Evolutionary conservation across 106 monocot genomes (phyloP).

Genomic region (Hemerocallis citrina): DNA sequence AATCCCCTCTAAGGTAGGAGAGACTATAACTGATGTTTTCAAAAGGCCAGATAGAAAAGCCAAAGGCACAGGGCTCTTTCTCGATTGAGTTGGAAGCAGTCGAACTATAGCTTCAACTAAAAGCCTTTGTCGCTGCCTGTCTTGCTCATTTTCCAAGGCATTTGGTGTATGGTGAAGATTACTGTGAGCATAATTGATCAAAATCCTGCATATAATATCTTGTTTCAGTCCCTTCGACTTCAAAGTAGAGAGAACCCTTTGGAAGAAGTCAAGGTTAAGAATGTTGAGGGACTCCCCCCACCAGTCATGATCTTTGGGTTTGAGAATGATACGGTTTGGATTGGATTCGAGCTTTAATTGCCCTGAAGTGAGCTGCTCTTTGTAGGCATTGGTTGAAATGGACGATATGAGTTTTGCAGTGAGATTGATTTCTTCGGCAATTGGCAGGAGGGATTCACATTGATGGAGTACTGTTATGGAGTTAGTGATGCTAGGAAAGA

Average conservation of each 20-base stretch:
- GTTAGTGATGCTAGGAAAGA: slow-evolving; percentile 42
- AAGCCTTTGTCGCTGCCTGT: slow-evolving; percentile 27
- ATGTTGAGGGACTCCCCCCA: slow-evolving; percentile 50
- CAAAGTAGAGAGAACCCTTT: slow-evolving; percentile 48
- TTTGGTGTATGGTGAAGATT: slow-evolving; percentile 33
- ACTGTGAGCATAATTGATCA: slow-evolving; percentile 66
- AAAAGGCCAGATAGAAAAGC: slow-evolving; percentile 72
- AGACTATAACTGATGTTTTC: slow-evolving; percentile 41
- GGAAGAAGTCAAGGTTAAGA: slow-evolving; percentile 73
- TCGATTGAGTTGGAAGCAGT: slow-evolving; percentile 66
- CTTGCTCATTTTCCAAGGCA: slow-evolving; percentile 23
- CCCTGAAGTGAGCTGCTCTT: slow-evolving; percentile 61
- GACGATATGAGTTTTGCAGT: slow-evolving; percentile 32
- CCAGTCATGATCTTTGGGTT: slow-evolving; percentile 41
- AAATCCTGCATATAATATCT: slow-evolving; percentile 50
- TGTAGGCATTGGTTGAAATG: slow-evolving; percentile 60
- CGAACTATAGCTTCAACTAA: slow-evolving; percentile 55
- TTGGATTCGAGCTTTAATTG: slow-evolving; percentile 63
- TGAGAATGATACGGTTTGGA: slow-evolving; percentile 5
- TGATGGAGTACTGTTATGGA: slow-evolving; percentile 57
- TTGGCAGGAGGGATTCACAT: slow-evolving; percentile 59
- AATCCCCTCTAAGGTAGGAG: slow-evolving; percentile 47
- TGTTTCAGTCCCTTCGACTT: slow-evolving; percentile 81
- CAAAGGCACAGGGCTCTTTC: slow-evolving; percentile 60
- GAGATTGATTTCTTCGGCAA: slow-evolving; percentile 63